phyloP scores from a whole-genome alignment of 1,139 yeast genomes.

The Yamadazyma pseudoaaseri region DNA sequence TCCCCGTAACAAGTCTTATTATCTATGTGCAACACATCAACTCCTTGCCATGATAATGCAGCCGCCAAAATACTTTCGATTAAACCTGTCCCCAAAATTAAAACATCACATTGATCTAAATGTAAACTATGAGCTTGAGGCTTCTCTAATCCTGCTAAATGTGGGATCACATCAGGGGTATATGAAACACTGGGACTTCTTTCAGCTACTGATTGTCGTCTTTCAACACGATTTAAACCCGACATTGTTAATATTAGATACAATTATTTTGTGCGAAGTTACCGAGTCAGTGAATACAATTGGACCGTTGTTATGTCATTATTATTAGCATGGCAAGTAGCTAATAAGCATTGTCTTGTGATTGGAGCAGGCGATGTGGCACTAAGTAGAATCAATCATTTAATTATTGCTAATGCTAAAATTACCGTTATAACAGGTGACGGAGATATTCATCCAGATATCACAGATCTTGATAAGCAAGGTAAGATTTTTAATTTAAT shows the following conservation, averaged over 20 bases:
- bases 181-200: slow-evolving; percentile 60
- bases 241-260: slow-evolving; percentile 8
- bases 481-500: slow-evolving; percentile 45
- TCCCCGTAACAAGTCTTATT: slow-evolving; percentile 85
- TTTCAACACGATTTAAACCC: slow-evolving; percentile 29
- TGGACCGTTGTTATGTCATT: slow-evolving; percentile 27
- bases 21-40: slow-evolving; percentile 86
- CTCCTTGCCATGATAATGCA: slow-evolving; percentile 95
- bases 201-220: slow-evolving; percentile 75
- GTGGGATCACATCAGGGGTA: slow-evolving; percentile 67
- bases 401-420: slow-evolving; percentile 66
- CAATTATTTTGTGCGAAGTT: neutral
- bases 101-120: slow-evolving; percentile 77
- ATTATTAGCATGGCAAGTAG: slow-evolving; percentile 72
- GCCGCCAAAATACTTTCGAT: slow-evolving; percentile 89
- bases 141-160: slow-evolving; percentile 71
- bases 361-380: slow-evolving; percentile 88
- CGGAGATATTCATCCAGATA: slow-evolving; percentile 41
- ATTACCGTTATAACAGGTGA: slow-evolving; percentile 66
- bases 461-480: slow-evolving; percentile 31
- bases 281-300: too few species aligned
- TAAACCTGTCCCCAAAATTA: slow-evolving; percentile 90
- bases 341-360: slow-evolving; percentile 62
- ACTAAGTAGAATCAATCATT: slow-evolving; percentile 62
- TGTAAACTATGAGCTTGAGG: slow-evolving; percentile 49